Evolutionary conservation across 139 green algal species (phyloP).

Genomic region (Gonium pectorale): DNA sequence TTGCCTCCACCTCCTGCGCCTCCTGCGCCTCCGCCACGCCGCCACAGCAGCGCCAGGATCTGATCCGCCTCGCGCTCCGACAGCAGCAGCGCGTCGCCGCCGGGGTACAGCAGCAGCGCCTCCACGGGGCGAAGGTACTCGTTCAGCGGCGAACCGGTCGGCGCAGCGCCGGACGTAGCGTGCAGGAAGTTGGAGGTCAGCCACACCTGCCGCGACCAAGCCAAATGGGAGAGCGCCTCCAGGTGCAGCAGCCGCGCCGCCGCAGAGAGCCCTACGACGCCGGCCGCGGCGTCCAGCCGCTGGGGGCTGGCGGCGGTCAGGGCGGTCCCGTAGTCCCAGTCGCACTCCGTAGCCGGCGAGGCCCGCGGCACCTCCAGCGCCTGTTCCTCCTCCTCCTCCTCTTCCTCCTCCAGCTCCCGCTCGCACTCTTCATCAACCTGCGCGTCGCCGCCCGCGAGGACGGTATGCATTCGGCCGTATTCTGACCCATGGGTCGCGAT

Average conservation of each 20-base stretch:
- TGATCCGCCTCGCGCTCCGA: constrained; percentile 67
- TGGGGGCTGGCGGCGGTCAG: neutral
- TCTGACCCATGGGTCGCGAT: too few relatives aligned
- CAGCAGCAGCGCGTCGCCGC: constrained; percentile 55
- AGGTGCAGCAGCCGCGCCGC: neutral
- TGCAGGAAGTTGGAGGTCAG: constrained; percentile 58
- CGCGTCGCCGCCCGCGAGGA: neutral
- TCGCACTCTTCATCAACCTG: constrained; percentile 63
- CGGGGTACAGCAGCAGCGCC: constrained; percentile 51
- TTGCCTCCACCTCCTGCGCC: neutral
- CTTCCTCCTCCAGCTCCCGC: constrained; percentile 60
- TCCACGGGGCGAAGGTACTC: constrained; percentile 58
- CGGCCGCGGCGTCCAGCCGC: neutral
- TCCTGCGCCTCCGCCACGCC: neutral
- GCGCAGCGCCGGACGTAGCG: neutral
- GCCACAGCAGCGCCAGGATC: constrained; percentile 23
- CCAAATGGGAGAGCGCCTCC: neutral
- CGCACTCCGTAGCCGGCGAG: neutral
- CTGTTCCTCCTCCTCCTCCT: constrained; percentile 65
- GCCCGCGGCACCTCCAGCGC: constrained; percentile 49
- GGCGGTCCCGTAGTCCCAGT: constrained; percentile 49
- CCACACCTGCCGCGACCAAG: constrained; percentile 18
- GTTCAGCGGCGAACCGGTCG: neutral
- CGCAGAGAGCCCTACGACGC: neutral
- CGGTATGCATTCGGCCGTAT: neutral